Percentiles rank a stretch among this genome's conserved stretches.
phyloP scores from a whole-genome alignment of 2,329 filamentous ascomycete genomes.

The Paraconiothyrium brasiliense region DNA sequence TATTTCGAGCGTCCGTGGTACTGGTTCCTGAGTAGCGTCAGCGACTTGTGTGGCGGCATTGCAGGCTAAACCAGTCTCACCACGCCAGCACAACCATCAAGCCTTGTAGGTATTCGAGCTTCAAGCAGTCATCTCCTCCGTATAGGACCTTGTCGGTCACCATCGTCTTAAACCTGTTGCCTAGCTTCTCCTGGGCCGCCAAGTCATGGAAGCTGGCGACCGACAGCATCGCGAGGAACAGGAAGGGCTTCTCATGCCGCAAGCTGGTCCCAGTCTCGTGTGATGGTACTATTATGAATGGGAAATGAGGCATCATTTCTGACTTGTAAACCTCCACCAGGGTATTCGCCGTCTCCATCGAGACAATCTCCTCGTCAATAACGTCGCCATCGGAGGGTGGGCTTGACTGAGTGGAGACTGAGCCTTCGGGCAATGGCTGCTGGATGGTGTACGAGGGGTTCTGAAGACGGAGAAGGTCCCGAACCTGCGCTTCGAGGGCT shows the following conservation, averaged over 20 bases:
- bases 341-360: conserved; percentile 35
- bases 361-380: conserved; percentile 40
- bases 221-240: conserved; percentile 40
- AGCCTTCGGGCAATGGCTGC: conserved; percentile 32
- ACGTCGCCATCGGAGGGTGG: conserved; percentile 32
- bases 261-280: conserved; percentile 35
- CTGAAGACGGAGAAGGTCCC: conserved; percentile 37
- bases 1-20: conserved; percentile 42
- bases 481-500: conserved; percentile 49
- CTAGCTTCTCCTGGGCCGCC: conserved; percentile 45
- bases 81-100: conserved; percentile 40
- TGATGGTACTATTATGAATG: conserved; percentile 47
- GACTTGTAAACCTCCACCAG: conserved; percentile 45
- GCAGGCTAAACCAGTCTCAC: conserved; percentile 21
- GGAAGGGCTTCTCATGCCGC: conserved; percentile 38
- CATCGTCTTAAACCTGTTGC: conserved; percentile 41
- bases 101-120: conserved; percentile 41
- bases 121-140: conserved; percentile 39
- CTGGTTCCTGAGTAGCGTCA: conserved; percentile 37
- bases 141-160: conserved; percentile 41
- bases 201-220: conserved; percentile 46
- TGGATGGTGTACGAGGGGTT: conserved; percentile 28
- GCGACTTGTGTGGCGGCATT: not conserved
- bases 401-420: conserved; percentile 11
- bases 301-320: conserved; percentile 50